These are phyloP conservation scores for Aspergillus sp. DNA, from an alignment of 2,329 filamentous ascomycete species.

Conservation along the genomic window DNA sequence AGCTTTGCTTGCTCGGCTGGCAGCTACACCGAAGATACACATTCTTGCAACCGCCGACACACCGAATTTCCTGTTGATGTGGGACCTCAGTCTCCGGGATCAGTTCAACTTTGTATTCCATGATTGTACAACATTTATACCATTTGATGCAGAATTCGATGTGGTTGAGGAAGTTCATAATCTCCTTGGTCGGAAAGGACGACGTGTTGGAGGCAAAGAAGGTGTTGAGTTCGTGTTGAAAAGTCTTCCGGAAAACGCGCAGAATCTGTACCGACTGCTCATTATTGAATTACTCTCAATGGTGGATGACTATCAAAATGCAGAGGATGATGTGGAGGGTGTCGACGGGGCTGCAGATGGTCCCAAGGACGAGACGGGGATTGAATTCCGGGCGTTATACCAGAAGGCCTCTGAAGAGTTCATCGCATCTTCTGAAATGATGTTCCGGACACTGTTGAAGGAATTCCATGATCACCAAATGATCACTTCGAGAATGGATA, in stretches of 20 bases:
- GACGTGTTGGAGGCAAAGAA: conserved; percentile 81
- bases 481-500: conserved; percentile 85
- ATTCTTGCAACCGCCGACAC: conserved; percentile 83
- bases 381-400: conserved; percentile 90
- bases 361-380: conserved; percentile 54
- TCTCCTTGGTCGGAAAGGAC: conserved; percentile 75
- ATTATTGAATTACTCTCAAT: conserved; percentile 79
- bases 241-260: conserved; percentile 87
- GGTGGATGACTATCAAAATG: conserved; percentile 53
- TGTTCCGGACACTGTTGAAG: conserved; percentile 88
- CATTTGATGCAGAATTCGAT: conserved; percentile 73
- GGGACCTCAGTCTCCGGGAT: conserved; percentile 82
- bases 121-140: conserved; percentile 85
- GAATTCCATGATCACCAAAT: conserved; percentile 99
- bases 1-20: conserved; percentile 71
- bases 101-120: conserved; percentile 87
- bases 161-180: conserved; percentile 88
- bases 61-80: conserved; percentile 81
- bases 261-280: conserved; percentile 79
- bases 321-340: conserved; percentile 52
- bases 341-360: conserved; percentile 29
- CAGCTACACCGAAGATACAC: conserved; percentile 68
- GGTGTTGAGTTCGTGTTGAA: conserved; percentile 89
- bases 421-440: conserved; percentile 94
- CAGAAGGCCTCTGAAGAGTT: conserved; percentile 96